Percentiles rank a stretch among this genome's conserved stretches.
Conservation (phyloP, 176 grass and related monocot species). For the Aegilops umbellulata region DNA sequence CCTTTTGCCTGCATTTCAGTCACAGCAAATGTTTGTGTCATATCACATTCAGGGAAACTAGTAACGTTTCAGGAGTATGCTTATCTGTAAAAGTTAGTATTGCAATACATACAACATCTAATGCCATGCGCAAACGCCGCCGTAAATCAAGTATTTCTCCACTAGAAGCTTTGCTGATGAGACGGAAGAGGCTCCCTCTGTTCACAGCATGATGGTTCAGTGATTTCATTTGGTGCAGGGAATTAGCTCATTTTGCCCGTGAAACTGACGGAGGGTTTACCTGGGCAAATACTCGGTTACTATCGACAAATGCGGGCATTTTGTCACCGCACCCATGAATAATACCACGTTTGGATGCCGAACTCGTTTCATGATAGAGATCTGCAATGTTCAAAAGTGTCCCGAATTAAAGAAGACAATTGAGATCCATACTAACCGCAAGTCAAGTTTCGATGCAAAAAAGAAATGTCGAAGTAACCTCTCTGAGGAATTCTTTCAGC, state of each 20-base stretch:
- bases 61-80: background rate
- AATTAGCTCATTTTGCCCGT: background rate
- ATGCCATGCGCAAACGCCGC: slow-evolving; percentile 77
- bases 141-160: slow-evolving; percentile 79
- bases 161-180: slow-evolving; percentile 63
- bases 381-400: slow-evolving; percentile 31
- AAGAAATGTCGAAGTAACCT: slow-evolving; percentile 40
- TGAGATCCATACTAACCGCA: background rate
- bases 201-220: slow-evolving; percentile 19
- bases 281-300: slow-evolving; percentile 93
- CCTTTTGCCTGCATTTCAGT: slow-evolving; percentile 75
- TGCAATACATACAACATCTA: slow-evolving; percentile 72
- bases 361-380: slow-evolving; percentile 93
- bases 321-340: slow-evolving; percentile 95
- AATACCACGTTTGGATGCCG: slow-evolving; percentile 89
- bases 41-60: background rate
- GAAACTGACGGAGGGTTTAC: slow-evolving; percentile 21
- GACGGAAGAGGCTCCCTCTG: slow-evolving; percentile 86
- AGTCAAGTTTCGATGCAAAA: background rate
- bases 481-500: slow-evolving; percentile 87
- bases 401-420: background rate
- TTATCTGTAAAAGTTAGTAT: background rate
- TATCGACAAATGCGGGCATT: slow-evolving; percentile 78
- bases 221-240: background rate
- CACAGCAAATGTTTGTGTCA: slow-evolving; percentile 1